phyloP scores from a whole-genome alignment of 345 rosid genomes.

The Angophora floribunda region DNA sequence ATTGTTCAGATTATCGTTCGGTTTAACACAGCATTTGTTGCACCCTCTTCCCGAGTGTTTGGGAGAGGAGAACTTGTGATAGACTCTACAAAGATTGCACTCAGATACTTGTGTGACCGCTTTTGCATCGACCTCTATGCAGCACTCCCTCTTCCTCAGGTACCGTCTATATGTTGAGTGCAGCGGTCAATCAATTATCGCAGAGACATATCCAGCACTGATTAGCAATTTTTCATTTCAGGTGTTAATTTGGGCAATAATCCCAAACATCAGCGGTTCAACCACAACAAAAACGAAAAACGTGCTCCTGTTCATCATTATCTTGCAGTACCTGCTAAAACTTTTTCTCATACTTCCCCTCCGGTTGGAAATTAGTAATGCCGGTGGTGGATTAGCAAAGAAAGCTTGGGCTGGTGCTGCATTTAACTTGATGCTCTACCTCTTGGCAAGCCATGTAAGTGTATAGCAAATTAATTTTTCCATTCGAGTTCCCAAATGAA shows the following conservation, averaged over 20 bases:
- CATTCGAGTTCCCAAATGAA: background rate
- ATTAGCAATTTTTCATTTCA: background rate
- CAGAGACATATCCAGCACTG: background rate
- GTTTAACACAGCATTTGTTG: background rate
- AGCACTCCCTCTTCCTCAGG: conserved; percentile 5
- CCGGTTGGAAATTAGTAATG: conserved; percentile 7
- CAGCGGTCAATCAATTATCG: background rate
- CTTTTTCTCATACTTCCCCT: conserved; percentile 14
- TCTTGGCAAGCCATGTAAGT: conserved; percentile 32
- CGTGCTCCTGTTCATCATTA: conserved; percentile 4
- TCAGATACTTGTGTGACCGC: background rate
- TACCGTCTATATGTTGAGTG: background rate
- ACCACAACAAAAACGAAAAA: background rate
- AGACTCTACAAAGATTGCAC: background rate
- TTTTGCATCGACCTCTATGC: conserved; percentile 1
- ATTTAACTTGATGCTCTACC: conserved; percentile 23
- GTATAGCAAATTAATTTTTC: background rate
- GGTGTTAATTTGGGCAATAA: conserved; percentile 11
- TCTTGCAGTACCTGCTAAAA: conserved; percentile 20
- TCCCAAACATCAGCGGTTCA: conserved; percentile 3
- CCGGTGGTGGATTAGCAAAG: conserved; percentile 12
- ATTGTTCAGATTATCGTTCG: background rate
- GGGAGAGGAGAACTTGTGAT: conserved; percentile 2
- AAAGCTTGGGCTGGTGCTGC: conserved; percentile 27
- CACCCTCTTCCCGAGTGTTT: background rate